Evolutionary conservation across 1,284 basidiomycete species (phyloP).

Genomic region (Ustilago shanxiensis): DNA sequence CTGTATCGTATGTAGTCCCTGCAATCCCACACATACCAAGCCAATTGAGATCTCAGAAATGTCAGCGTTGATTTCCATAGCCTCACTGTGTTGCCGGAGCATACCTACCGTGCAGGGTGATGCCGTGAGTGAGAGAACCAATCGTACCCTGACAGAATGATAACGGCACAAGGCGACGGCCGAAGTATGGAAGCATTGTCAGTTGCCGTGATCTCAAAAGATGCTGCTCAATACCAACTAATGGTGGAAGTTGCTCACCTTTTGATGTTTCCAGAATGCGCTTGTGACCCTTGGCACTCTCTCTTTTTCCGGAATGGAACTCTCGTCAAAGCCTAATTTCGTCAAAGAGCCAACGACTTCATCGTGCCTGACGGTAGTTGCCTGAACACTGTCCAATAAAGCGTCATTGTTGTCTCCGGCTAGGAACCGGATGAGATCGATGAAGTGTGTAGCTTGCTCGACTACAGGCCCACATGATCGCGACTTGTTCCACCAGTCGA

Average conservation of each 20-base stretch:
- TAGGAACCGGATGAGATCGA: conserved; percentile 53
- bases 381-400: conserved; percentile 28
- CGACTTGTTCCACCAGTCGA: conserved; percentile 53
- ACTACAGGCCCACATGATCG: conserved; percentile 64
- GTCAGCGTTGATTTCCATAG: not conserved
- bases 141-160: conserved; percentile 34
- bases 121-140: conserved; percentile 40
- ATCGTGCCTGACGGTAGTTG: conserved; percentile 26
- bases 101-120: conserved; percentile 45
- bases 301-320: conserved; percentile 16
- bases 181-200: too few relatives aligned
- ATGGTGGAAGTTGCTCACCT: conserved; percentile 5
- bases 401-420: conserved; percentile 34
- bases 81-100: not conserved
- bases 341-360: conserved; percentile 36
- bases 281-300: conserved; percentile 46
- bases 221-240: too few relatives aligned
- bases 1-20: conserved; percentile 39
- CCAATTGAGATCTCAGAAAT: too few relatives aligned
- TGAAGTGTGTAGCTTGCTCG: conserved; percentile 68
- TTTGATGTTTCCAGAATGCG: conserved; percentile 50
- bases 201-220: too few relatives aligned
- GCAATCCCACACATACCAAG: not conserved
- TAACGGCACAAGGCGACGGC: not conserved
- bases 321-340: conserved; percentile 46